Base-by-base conservation (phyloP, 805 yeast species). In the Candida nonsorbophila region DNA sequence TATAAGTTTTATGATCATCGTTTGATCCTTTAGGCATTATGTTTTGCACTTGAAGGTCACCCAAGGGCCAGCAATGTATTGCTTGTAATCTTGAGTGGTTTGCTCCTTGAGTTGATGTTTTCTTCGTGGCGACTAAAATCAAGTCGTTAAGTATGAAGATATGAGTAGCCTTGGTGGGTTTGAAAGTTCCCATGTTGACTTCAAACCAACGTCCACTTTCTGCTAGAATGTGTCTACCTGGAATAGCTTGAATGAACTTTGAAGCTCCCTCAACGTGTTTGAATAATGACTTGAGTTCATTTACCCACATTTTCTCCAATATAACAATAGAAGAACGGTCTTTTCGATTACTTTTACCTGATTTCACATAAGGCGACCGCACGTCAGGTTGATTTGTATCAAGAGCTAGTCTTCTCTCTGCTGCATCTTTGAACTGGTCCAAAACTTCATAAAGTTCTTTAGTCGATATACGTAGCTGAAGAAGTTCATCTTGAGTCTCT, bases 211-310 rank as follows among this genome's bases (percentile, higher is more conserved):
- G 71, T 3, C 82, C 81, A 49, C 86, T 77, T 44, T 87, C 92
- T 7, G 77, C 72, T 12, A 85, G 58, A 2, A 87, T 73, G 52
- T 86, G 95, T 28, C 95, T 69, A 3, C 88, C 92, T 0, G 88
- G 85, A 6, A 73, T 52, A 1, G 84, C 75, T 13, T 86, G 82
- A 21, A 87, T 65, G 36, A 71, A 74, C 45, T 83, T 83, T 43
- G 84, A 88, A 1, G 94, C 87, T n/a, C 95, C 94, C 40, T 88
- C 95, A 10, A 88, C 94, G 38, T 82, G 85, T 42, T 77, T 77
- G 53, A 80, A 86, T 29, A 87, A 57, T 6, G 74, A 69, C 31
- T 72, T 74, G 47, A 87, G 61, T 46, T 83, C 86, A 24, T 67
- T 65, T 10, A 78, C 82, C 95, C 96, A 86, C 64, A 83, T 73